phyloP scores from a whole-genome alignment of 2,329 filamentous ascomycete species.

The Arthroderma sp. region DNA sequence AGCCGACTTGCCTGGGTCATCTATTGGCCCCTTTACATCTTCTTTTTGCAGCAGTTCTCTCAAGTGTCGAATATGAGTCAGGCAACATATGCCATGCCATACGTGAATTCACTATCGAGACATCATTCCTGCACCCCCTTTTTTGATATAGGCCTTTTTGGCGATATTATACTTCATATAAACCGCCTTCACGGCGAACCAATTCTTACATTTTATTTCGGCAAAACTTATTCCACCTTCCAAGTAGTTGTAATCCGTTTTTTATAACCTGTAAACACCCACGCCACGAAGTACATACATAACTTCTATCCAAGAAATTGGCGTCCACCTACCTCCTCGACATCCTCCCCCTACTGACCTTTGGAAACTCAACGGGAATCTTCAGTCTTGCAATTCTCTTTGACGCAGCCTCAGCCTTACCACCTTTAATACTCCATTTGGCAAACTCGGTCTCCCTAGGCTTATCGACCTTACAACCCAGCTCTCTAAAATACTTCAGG shows the following conservation, averaged over 20 bases:
- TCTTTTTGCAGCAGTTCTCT: not conserved
- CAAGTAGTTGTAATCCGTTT: too few relatives aligned
- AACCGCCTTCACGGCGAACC: not conserved
- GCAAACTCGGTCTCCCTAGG: conserved; percentile 31
- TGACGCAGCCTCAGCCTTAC: conserved; percentile 45
- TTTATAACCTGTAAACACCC: not conserved
- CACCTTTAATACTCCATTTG: conserved; percentile 41
- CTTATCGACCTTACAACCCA: conserved; percentile 36
- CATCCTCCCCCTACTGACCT: conserved; percentile 35
- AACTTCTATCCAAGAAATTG: not conserved
- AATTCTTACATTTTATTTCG: not conserved
- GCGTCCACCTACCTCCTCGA: not conserved
- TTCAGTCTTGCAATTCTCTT: conserved; percentile 55
- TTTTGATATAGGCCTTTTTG: not conserved
- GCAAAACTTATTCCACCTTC: not conserved
- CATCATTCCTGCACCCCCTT: not conserved
- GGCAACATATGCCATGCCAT: not conserved
- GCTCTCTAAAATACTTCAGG: conserved; percentile 34
- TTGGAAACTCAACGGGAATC: conserved; percentile 74
- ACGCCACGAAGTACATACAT: not conserved
- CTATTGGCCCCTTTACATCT: not conserved
- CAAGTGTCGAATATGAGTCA: not conserved
- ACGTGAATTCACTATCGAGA: not conserved
- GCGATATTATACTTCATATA: not conserved
- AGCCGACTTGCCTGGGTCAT: too few relatives aligned